phyloP scores from a whole-genome alignment of 176 grass and related monocot species.

The Neostapfia colusana region DNA sequence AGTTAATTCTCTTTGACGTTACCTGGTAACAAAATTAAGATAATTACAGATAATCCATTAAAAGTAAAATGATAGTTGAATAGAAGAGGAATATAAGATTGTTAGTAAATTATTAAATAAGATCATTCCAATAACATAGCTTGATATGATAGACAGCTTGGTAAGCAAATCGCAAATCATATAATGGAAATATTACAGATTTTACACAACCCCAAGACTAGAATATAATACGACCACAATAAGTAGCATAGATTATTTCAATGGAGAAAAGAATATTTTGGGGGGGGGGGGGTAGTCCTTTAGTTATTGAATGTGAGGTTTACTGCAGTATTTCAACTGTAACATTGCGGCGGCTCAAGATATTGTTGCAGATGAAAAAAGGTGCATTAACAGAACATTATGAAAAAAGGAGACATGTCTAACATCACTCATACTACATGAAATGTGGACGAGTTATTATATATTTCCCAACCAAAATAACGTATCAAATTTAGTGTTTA shows the following conservation, averaged over 20 bases:
- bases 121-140: background rate
- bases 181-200: background rate
- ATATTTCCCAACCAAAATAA: background rate
- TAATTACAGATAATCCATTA: slow-evolving; percentile 40
- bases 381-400: too few relatives aligned
- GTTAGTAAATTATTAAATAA: slow-evolving; percentile 1
- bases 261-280: background rate
- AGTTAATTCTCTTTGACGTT: slow-evolving; percentile 97
- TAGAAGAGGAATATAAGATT: background rate
- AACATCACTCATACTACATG: too few relatives aligned
- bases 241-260: slow-evolving; percentile 25
- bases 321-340: too few relatives aligned
- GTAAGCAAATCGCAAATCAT: slow-evolving; percentile 6
- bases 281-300: too few relatives aligned
- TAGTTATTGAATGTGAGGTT: too few relatives aligned
- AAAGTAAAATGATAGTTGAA: slow-evolving; percentile 29
- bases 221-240: slow-evolving; percentile 2
- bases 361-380: too few relatives aligned
- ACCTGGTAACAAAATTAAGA: slow-evolving; percentile 60
- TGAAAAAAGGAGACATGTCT: too few relatives aligned
- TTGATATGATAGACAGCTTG: slow-evolving; percentile 9
- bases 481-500: background rate
- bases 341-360: too few relatives aligned
- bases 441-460: background rate
- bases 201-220: slow-evolving; percentile 3